These are phyloP conservation scores for Mucor irregularis DNA, from an alignment of 371 early-diverging fungal species.

Conservation along the genomic window DNA sequence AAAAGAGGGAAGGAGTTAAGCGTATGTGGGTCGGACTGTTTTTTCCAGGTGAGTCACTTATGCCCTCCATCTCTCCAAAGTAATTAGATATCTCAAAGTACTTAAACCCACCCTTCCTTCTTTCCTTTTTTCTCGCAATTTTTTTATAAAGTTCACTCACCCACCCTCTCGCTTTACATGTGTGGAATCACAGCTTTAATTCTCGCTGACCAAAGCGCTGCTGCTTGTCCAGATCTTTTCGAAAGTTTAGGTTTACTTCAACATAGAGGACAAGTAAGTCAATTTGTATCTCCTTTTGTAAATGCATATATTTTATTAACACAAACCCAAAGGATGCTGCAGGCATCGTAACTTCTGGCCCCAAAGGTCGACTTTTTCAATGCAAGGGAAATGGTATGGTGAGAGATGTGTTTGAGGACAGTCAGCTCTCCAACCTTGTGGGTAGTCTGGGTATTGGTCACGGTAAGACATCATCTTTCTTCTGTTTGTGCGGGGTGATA, in stretches of 20 bases:
- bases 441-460: conserved; percentile 96
- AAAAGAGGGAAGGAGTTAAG: not conserved
- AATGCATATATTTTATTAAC: conserved; percentile 3
- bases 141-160: not conserved
- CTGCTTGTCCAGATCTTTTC: conserved; percentile 83
- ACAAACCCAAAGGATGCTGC: conserved; percentile 88
- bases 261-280: conserved; percentile 94
- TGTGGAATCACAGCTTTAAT: conserved; percentile 92
- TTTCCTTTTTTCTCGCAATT: too few relatives aligned
- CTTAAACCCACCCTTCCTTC: not conserved
- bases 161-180: conserved; percentile 55
- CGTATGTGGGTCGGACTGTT: not conserved
- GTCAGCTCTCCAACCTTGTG: conserved; percentile 71
- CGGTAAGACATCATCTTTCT: conserved; percentile 57
- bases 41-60: not conserved
- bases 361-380: conserved; percentile 94
- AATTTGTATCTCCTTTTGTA: not conserved
- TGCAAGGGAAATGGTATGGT: conserved; percentile 98
- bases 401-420: conserved; percentile 88
- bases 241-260: conserved; percentile 93
- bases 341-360: conserved; percentile 96
- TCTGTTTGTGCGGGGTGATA: not conserved
- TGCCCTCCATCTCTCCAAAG: too few relatives aligned
- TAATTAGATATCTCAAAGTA: not conserved
- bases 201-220: conserved; percentile 76